Conservation (phyloP, 768 basidiomycete genomes). For the Auricularia cornea region DNA sequence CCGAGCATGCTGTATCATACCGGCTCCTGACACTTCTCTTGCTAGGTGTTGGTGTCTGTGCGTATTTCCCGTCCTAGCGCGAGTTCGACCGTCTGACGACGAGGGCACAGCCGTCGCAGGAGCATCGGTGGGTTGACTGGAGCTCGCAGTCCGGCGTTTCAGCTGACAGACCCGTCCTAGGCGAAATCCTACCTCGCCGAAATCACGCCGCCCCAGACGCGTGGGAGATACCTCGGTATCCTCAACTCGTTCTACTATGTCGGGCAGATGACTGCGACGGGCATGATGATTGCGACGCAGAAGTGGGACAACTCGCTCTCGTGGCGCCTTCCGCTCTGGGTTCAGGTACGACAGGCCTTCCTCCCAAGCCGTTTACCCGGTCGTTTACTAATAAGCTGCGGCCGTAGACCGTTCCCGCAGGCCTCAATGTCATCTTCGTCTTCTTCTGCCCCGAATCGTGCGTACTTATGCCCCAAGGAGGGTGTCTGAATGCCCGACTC, state of each 20-base stretch:
- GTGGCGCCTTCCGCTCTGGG: slow-evolving; percentile 44
- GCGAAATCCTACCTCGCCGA: slow-evolving; percentile 47
- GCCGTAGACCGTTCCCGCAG: slow-evolving; percentile 34
- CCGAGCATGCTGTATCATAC: not conserved
- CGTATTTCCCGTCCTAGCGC: not conserved
- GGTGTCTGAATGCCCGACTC: not conserved
- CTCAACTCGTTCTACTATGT: slow-evolving; percentile 43
- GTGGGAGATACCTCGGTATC: slow-evolving; percentile 43
- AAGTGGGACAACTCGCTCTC: slow-evolving; percentile 32
- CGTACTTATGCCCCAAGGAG: not conserved
- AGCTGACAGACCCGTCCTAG: too few species aligned
- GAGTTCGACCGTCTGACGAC: not conserved
- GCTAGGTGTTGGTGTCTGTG: not conserved
- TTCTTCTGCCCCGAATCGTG: slow-evolving; percentile 46
- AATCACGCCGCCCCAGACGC: slow-evolving; percentile 38
- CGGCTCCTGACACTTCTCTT: not conserved
- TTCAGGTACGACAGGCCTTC: slow-evolving; percentile 27
- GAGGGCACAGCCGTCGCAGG: slow-evolving; percentile 21
- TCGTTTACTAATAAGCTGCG: not conserved
- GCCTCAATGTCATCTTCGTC: slow-evolving; percentile 38
- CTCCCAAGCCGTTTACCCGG: not conserved
- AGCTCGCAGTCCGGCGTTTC: too few species aligned
- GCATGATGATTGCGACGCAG: slow-evolving; percentile 48
- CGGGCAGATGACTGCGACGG: slow-evolving; percentile 46
- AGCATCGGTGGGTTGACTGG: not conserved